These are phyloP conservation scores for Barnettozyma californica DNA, from an alignment of 805 yeast genomes.

Conservation along the genomic window DNA sequence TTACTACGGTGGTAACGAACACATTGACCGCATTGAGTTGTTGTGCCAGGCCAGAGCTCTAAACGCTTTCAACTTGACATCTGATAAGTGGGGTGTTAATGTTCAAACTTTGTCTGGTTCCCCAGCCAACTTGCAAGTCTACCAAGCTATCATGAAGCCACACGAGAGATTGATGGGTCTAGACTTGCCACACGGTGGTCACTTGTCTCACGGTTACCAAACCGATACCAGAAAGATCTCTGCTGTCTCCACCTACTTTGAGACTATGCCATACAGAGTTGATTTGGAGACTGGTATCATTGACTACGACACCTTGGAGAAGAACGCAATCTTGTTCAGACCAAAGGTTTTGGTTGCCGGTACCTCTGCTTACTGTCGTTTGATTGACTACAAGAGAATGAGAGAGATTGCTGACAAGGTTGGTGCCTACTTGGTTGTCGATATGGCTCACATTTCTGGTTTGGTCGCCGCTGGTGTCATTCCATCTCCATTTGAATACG, in stretches of 20 bases:
- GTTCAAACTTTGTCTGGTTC: slow-evolving; percentile 95
- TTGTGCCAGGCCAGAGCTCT: slow-evolving; percentile 91
- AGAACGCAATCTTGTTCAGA: slow-evolving; percentile 80
- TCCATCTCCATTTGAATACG: slow-evolving; percentile 86
- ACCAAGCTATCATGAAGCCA: slow-evolving; percentile 81
- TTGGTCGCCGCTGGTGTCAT: slow-evolving; percentile 91
- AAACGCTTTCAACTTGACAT: slow-evolving; percentile 68
- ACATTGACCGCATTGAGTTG: slow-evolving; percentile 85
- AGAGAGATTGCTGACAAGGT: slow-evolving; percentile 86
- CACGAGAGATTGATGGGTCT: slow-evolving; percentile 96
- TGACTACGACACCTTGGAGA: slow-evolving; percentile 83
- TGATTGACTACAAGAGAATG: slow-evolving; percentile 87
- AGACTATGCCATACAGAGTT: slow-evolving; percentile 95
- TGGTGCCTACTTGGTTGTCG: slow-evolving; percentile 88
- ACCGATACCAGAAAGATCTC: slow-evolving; percentile 86
- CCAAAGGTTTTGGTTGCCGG: slow-evolving; percentile 96
- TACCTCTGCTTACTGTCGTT: slow-evolving; percentile 91
- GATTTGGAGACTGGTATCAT: slow-evolving; percentile 82
- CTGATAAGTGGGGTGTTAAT: slow-evolving; percentile 93
- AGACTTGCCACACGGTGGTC: slow-evolving; percentile 98
- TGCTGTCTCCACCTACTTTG: slow-evolving; percentile 88
- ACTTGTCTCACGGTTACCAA: slow-evolving; percentile 95
- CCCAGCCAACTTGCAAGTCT: slow-evolving; percentile 92
- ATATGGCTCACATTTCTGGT: slow-evolving; percentile 98
- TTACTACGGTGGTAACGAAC: slow-evolving; percentile 96